These are phyloP conservation scores for Fusarium pininemorale DNA, from an alignment of 2,329 filamentous ascomycete genomes.

Conservation along the genomic window DNA sequence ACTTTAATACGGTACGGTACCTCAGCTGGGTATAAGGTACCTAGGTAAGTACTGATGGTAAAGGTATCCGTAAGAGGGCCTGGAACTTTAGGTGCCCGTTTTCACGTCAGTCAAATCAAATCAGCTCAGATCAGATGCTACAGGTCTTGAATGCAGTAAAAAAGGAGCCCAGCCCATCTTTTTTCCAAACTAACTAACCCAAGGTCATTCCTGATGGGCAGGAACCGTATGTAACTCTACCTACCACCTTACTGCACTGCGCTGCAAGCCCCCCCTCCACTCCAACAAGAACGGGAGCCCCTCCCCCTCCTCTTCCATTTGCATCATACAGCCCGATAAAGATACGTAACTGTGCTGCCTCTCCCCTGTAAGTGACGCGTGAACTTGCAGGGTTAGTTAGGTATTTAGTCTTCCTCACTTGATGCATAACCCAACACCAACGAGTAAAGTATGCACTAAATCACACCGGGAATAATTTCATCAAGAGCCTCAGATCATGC, in stretches of 20 bases:
- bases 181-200: not conserved
- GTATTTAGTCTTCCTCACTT: not conserved
- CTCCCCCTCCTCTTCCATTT: conserved; percentile 34
- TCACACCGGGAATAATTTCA: not conserved
- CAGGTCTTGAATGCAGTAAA: conserved; percentile 7
- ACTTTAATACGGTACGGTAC: not conserved
- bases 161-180: not conserved
- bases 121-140: not conserved
- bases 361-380: conserved; percentile 9
- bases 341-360: conserved; percentile 9
- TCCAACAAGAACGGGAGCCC: conserved; percentile 13
- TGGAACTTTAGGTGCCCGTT: conserved; percentile 28
- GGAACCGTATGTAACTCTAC: not conserved
- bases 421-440: conserved; percentile 3
- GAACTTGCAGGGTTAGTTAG: not conserved
- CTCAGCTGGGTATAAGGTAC: not conserved
- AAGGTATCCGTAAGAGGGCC: not conserved
- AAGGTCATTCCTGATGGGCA: not conserved
- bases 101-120: conserved; percentile 8
- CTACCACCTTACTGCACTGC: not conserved
- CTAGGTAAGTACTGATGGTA: not conserved
- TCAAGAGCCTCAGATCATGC: not conserved
- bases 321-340: conserved; percentile 34
- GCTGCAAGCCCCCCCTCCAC: not conserved
- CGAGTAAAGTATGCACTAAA: not conserved